Evolutionary conservation across 1,284 basidiomycete genomes (phyloP), one percentile per base, ranked within the genome.

Genomic region (Lentinula novae-zelandiae): DNA sequence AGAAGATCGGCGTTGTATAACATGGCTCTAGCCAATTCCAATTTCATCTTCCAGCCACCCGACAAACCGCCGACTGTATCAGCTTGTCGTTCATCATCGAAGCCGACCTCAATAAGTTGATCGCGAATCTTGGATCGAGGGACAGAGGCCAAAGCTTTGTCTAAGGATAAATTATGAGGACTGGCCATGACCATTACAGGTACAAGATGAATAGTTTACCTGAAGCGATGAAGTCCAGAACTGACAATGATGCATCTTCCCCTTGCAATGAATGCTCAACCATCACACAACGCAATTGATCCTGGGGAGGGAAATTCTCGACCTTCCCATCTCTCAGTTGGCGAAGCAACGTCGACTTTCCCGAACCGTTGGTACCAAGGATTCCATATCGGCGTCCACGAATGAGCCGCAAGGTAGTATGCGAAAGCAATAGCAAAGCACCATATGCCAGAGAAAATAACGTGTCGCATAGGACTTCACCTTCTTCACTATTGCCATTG

Each of bases 41-140:
- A 85, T 80, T 95, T 94, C 96, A 99, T 99, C 82, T 99, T 99
- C 96, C 96, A 99, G 57, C 97, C 96, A 74, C 97, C 97, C 20
- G 95, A 98, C 62, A 98, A 80, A 58, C 93, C 92, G 54, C 91
- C 92, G 63, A 98, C 96, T 50, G 86, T 79, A 70, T 96, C 92
- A 46, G 82, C 75, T 76, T 98, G 96, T 64, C 95, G 84, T 62
- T 82, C 84, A 65, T 93, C 91, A 67, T 95, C 91, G 72, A 99
- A 99, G 53, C 97, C 96, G 63, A 97, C 93, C 67, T 92, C 92
- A 15, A 82, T 68, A 15, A 98, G 82, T 73, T 94, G 92, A 36
- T 83, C 83, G 59, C 86, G 80, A 68, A 97, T 90, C 76, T 90
- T 89, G 50, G 82, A 77, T 60, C 85, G 82, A 20, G 84, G 75